These are phyloP conservation scores for Zygoascus bituminiphila DNA, from an alignment of 805 yeast species.

Conservation along the genomic window DNA sequence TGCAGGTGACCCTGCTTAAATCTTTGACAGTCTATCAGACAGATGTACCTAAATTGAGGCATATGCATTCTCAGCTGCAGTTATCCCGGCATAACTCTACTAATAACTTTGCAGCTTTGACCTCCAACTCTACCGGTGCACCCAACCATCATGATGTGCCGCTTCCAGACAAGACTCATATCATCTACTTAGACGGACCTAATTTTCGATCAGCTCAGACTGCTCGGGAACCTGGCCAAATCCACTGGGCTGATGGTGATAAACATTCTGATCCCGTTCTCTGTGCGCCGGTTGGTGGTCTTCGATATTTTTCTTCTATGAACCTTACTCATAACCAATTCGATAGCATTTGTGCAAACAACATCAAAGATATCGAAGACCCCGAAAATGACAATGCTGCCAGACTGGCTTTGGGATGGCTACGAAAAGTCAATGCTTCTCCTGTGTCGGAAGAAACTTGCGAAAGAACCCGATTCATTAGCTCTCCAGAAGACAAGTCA, in stretches of 20 bases:
- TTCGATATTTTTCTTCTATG: conserved; percentile 25
- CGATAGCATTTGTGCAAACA: conserved; percentile 1
- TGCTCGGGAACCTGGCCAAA: conserved; percentile 34
- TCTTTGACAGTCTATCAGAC: conserved; percentile 33
- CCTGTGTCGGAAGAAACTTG: conserved; percentile 21
- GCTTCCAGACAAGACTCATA: conserved; percentile 8
- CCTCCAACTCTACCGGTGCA: not conserved
- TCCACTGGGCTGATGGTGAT: conserved; percentile 21
- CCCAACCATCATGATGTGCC: conserved; percentile 1
- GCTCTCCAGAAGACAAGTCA: conserved; percentile 5
- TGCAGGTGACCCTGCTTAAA: conserved; percentile 39
- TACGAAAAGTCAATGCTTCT: conserved; percentile 21
- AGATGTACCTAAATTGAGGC: conserved; percentile 5
- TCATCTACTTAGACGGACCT: conserved; percentile 32
- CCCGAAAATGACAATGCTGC: conserved; percentile 10
- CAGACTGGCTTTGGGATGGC: conserved; percentile 32
- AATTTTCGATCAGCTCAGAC: conserved; percentile 29
- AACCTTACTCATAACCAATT: conserved; percentile 9
- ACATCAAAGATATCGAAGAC: conserved; percentile 8
- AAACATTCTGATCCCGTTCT: conserved; percentile 18
- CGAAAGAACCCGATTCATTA: conserved; percentile 23
- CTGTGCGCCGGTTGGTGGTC: conserved; percentile 33
- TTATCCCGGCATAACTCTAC: not conserved
- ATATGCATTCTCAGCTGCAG: conserved; percentile 2
- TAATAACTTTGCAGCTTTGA: not conserved